Evolutionary conservation across 768 basidiomycete species (phyloP).

Genomic region (Cystofilobasidium capitatum): DNA sequence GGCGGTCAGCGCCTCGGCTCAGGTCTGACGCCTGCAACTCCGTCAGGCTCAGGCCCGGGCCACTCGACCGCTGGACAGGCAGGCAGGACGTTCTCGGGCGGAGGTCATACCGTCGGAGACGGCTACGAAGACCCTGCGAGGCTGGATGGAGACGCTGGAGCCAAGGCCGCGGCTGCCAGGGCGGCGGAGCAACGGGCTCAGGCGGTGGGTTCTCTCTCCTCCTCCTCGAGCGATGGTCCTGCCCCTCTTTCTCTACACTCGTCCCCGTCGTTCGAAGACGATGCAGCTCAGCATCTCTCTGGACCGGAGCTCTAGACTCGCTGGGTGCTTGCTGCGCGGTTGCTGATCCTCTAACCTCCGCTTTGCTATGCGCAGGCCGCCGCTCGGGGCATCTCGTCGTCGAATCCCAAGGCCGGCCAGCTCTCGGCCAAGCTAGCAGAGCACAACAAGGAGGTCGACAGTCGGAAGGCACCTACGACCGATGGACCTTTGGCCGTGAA

Average conservation of each 20-base stretch:
- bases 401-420: slow-evolving; percentile 22
- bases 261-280: too few relatives aligned
- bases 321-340: background rate
- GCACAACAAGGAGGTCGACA: slow-evolving; percentile 20
- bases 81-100: background rate
- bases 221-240: background rate
- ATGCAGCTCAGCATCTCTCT: too few relatives aligned
- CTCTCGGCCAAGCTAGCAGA: slow-evolving; percentile 23
- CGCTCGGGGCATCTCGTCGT: slow-evolving; percentile 8
- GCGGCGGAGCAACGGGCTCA: slow-evolving; percentile 20
- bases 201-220: background rate
- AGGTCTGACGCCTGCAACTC: background rate
- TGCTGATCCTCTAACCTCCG: background rate
- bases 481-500: background rate
- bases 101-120: slow-evolving; percentile 18
- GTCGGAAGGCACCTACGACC: background rate
- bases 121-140: slow-evolving; percentile 23
- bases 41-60: background rate
- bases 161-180: slow-evolving; percentile 13
- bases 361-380: background rate
- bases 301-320: too few relatives aligned
- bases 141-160: slow-evolving; percentile 7
- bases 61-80: background rate
- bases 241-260: background rate
- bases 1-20: slow-evolving; percentile 22